Conservation (phyloP, 306 rosid species). For the Betula pendula region DNA sequence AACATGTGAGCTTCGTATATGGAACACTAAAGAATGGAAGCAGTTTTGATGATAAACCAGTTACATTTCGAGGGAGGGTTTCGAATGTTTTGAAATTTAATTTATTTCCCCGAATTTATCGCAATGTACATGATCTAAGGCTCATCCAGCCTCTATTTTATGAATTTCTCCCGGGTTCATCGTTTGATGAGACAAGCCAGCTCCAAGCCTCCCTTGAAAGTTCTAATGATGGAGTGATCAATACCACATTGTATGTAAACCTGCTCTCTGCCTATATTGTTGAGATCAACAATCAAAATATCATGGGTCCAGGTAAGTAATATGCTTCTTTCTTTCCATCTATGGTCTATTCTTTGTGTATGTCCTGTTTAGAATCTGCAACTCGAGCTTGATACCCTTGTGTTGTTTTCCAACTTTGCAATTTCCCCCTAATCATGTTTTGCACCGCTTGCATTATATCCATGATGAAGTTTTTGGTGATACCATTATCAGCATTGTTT, state of each 20-base stretch:
- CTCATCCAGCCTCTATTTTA: slow-evolving; percentile 91
- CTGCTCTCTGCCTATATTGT: slow-evolving; percentile 84
- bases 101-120: slow-evolving; percentile 80
- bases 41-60: slow-evolving; percentile 63
- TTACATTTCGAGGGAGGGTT: slow-evolving; percentile 78
- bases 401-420: not conserved
- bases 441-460: not conserved
- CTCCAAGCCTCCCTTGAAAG: slow-evolving; percentile 79
- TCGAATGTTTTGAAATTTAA: slow-evolving; percentile 76
- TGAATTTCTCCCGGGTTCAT: slow-evolving; percentile 91
- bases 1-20: slow-evolving; percentile 64
- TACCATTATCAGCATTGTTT: not conserved
- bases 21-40: slow-evolving; percentile 80
- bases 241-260: slow-evolving; percentile 75
- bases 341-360: not conserved
- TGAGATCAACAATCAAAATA: slow-evolving; percentile 69
- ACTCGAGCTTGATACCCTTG: not conserved
- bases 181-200: slow-evolving; percentile 52
- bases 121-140: slow-evolving; percentile 60
- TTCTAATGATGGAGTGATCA: slow-evolving; percentile 68
- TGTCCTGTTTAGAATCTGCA: not conserved
- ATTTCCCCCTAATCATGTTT: not conserved
- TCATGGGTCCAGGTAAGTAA: slow-evolving; percentile 83
- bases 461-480: not conserved
- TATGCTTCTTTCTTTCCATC: slow-evolving; percentile 23